phyloP scores from a whole-genome alignment of 768 basidiomycete genomes.

The Favolaschia claudopus region DNA sequence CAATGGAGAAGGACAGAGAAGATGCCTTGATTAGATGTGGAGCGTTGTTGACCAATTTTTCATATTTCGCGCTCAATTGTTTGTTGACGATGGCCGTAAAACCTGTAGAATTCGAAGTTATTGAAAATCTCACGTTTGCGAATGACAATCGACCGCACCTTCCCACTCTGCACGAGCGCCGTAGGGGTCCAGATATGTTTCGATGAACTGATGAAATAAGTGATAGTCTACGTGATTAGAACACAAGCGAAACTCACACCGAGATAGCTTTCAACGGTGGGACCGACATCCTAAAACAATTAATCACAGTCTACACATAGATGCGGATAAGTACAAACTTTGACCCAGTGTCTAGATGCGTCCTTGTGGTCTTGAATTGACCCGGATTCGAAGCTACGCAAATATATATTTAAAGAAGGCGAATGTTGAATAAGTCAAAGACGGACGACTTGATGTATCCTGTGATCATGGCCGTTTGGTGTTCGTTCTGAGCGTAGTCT shows the following conservation, averaged over 20 bases:
- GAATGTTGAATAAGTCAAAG: not conserved
- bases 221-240: not conserved
- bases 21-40: constrained; percentile 74
- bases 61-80: constrained; percentile 82
- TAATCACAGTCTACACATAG: constrained; percentile 72
- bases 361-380: constrained; percentile 83
- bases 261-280: constrained; percentile 88
- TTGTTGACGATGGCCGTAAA: constrained; percentile 93
- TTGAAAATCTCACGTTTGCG: constrained; percentile 12
- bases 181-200: constrained; percentile 90
- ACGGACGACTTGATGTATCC: constrained; percentile 80
- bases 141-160: constrained; percentile 51
- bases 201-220: constrained; percentile 59
- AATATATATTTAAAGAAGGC: not conserved
- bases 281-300: constrained; percentile 88
- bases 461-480: constrained; percentile 77
- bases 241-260: constrained; percentile 50
- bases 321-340: constrained; percentile 77
- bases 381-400: constrained; percentile 73
- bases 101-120: constrained; percentile 48
- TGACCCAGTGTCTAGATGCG: constrained; percentile 83
- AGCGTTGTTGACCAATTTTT: constrained; percentile 76
- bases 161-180: constrained; percentile 95
- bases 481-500: constrained; percentile 75
- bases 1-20: constrained; percentile 54